phyloP scores from a whole-genome alignment of 1,139 yeast genomes.

The Geotrichum carabidarum region DNA sequence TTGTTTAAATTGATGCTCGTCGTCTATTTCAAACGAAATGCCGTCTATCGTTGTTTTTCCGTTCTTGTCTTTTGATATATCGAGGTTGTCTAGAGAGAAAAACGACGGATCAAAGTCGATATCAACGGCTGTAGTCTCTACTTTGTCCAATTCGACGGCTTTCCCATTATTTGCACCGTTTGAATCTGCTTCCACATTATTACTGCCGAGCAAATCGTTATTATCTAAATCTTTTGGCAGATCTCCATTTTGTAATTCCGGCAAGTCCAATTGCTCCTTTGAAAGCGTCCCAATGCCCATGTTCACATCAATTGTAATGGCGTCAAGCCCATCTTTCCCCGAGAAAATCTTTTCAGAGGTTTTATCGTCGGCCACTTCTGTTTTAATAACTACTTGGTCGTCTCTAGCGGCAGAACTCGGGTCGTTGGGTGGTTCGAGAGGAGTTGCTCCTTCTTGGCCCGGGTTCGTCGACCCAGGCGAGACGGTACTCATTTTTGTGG shows the following conservation, averaged over 20 bases:
- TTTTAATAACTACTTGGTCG: neutral
- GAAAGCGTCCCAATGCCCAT: too few species aligned
- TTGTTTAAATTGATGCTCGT: neutral
- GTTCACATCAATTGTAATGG: too few species aligned
- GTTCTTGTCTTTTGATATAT: slow-evolving; percentile 2
- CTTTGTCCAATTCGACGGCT: neutral
- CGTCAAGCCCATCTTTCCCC: too few species aligned
- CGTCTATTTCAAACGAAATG: neutral
- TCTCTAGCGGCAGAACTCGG: neutral
- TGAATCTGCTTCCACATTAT: too few species aligned
- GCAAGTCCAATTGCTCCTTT: too few species aligned
- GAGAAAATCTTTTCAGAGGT: too few species aligned
- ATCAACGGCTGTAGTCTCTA: neutral
- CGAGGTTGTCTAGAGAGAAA: neutral
- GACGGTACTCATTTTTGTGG: slow-evolving; percentile 4
- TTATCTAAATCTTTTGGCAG: too few species aligned
- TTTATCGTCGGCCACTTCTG: too few species aligned
- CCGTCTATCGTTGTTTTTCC: neutral
- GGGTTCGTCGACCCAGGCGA: neutral
- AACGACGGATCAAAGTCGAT: slow-evolving; percentile 3
- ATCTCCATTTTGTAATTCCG: too few species aligned
- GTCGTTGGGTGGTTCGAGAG: neutral
- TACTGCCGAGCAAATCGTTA: too few species aligned
- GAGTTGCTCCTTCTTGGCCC: neutral
- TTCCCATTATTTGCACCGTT: too few species aligned